A percentile compares a stretch with the other conserved stretches of the same genome.
Conservation (phyloP, 2,329 filamentous ascomycete species). For the Pseudogymnoascus sp. region DNA sequence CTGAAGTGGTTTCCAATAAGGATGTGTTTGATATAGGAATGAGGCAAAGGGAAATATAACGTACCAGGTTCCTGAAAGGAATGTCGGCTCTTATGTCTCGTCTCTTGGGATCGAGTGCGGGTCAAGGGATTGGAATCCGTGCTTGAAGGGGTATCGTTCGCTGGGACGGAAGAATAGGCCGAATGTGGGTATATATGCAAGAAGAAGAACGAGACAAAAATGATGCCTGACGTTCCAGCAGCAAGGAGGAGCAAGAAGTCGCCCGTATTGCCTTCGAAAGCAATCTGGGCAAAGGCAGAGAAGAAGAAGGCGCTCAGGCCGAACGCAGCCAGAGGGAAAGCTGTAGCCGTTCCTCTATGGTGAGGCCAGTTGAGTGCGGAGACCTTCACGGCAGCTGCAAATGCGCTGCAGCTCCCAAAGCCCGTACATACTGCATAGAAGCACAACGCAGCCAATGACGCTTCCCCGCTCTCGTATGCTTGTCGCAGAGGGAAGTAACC, state of each 20-base stretch:
- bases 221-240: conserved; percentile 67
- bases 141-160: conserved; percentile 27
- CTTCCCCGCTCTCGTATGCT: conserved; percentile 64
- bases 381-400: conserved; percentile 75
- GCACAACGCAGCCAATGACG: conserved; percentile 56
- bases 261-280: conserved; percentile 77
- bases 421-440: conserved; percentile 82
- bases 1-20: conserved; percentile 22
- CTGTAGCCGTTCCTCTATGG: conserved; percentile 86
- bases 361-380: conserved; percentile 87
- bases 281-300: conserved; percentile 65
- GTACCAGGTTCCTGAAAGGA: conserved; percentile 55
- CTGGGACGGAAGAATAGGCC: conserved; percentile 35
- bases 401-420: conserved; percentile 84
- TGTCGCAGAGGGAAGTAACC: conserved; percentile 82
- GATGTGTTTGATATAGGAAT: conserved; percentile 24
- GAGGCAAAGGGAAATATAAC: conserved; percentile 34
- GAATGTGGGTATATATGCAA: conserved; percentile 61
- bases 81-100: conserved; percentile 31
- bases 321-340: conserved; percentile 86
- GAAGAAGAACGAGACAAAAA: conserved; percentile 75
- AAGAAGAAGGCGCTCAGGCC: conserved; percentile 96
- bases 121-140: conserved; percentile 30
- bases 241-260: conserved; percentile 74
- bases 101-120: conserved; percentile 39